phyloP scores from a whole-genome alignment of 352 stramenopile genomes.

The Thraustochytrium sp. region DNA sequence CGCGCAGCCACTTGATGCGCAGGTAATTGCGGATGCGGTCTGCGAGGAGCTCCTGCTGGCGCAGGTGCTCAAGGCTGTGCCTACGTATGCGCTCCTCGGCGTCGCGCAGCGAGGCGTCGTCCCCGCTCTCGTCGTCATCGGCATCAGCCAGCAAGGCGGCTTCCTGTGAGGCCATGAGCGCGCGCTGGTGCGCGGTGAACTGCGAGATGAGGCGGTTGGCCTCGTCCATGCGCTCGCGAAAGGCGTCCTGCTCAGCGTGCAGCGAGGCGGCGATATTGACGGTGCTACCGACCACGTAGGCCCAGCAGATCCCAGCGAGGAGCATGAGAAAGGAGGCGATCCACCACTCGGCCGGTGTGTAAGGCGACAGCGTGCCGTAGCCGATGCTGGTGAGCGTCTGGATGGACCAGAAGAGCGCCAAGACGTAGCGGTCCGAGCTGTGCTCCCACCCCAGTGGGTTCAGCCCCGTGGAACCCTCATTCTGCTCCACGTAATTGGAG shows the following conservation, averaged over 20 bases:
- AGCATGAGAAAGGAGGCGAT: constrained; percentile 50
- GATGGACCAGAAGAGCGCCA: constrained; percentile 56
- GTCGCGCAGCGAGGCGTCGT: too few relatives aligned
- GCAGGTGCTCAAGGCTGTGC: not conserved
- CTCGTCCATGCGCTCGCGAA: constrained; percentile 46
- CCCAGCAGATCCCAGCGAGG: constrained; percentile 52
- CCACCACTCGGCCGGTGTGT: constrained; percentile 51
- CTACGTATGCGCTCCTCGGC: not conserved
- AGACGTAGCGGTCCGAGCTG: constrained; percentile 48
- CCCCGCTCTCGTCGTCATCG: too few relatives aligned
- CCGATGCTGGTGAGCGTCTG: constrained; percentile 56
- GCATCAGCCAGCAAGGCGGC: not conserved
- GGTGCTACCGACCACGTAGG: constrained; percentile 54
- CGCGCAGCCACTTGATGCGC: not conserved
- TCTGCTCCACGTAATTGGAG: constrained; percentile 46
- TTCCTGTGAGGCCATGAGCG: too few relatives aligned
- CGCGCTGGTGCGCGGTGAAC: constrained; percentile 24
- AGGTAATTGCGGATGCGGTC: constrained; percentile 48
- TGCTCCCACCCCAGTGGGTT: constrained; percentile 53
- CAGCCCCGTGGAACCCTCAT: constrained; percentile 37
- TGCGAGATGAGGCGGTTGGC: constrained; percentile 51
- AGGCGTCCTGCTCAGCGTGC: constrained; percentile 29
- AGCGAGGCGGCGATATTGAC: constrained; percentile 49
- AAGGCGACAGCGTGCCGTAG: constrained; percentile 54
- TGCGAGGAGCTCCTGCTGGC: constrained; percentile 46